Evolutionary conservation across 805 yeast species (phyloP).

Genomic region (Kodamaea nitidulidarum): DNA sequence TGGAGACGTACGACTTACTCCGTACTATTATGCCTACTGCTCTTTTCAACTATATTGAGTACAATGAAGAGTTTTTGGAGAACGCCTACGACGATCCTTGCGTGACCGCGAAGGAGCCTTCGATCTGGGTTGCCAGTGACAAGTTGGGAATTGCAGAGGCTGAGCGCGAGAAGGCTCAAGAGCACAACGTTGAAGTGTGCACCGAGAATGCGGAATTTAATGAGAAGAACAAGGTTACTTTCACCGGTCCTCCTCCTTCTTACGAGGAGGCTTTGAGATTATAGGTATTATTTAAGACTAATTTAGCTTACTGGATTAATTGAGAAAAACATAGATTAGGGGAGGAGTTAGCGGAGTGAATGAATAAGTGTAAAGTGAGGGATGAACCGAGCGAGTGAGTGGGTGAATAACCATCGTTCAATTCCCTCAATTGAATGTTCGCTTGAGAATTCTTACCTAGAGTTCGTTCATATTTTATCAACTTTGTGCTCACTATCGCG

Average conservation of each 20-base stretch:
- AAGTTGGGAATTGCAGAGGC: conserved; percentile 60
- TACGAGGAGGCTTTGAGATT: conserved; percentile 49
- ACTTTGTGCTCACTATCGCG: too few species aligned
- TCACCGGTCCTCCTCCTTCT: conserved; percentile 67
- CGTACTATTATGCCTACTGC: conserved; percentile 43
- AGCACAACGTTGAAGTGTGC: conserved; percentile 48
- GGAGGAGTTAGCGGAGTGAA: too few species aligned
- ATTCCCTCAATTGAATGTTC: too few species aligned
- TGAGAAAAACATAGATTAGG: not conserved
- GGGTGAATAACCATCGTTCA: too few species aligned
- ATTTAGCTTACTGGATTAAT: not conserved
- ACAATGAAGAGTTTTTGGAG: conserved; percentile 37
- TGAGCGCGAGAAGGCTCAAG: conserved; percentile 54
- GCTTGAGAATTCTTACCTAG: too few species aligned
- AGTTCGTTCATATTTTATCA: too few species aligned
- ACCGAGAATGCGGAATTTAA: conserved; percentile 56
- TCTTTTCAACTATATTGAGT: conserved; percentile 39
- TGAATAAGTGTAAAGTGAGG: too few species aligned
- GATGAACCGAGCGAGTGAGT: too few species aligned
- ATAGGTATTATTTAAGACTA: conserved; percentile 13
- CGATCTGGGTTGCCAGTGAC: conserved; percentile 70
- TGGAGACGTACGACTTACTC: conserved; percentile 43
- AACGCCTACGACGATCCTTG: conserved; percentile 55
- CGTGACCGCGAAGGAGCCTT: conserved; percentile 52
- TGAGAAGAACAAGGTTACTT: conserved; percentile 52